Percentiles rank a stretch among this genome's conserved stretches.
phyloP scores from a whole-genome alignment of 805 yeast species.

The Metschnikowia dekortorum region DNA sequence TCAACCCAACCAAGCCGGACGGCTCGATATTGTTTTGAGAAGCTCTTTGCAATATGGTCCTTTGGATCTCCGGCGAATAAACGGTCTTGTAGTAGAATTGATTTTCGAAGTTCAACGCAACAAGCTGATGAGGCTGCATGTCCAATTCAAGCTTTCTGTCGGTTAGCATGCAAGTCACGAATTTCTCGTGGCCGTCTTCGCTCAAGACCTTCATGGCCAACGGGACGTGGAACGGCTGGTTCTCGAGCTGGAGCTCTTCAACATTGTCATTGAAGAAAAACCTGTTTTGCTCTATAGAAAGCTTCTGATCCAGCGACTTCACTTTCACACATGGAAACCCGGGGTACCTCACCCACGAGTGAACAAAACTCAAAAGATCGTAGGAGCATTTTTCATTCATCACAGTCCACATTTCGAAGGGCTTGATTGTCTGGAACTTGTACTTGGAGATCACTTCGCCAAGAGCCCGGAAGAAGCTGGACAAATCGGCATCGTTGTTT shows the following conservation, averaged over 20 bases:
- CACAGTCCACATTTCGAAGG: slow-evolving; percentile 51
- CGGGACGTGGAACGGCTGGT: slow-evolving; percentile 61
- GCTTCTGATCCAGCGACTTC: slow-evolving; percentile 19
- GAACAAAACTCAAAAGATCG: slow-evolving; percentile 48
- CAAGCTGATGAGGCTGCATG: slow-evolving; percentile 26
- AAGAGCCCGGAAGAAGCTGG: slow-evolving; percentile 29
- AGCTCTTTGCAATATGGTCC: slow-evolving; percentile 18
- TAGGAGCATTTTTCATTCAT: slow-evolving; percentile 29
- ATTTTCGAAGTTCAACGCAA: slow-evolving; percentile 42
- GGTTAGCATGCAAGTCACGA: slow-evolving; percentile 37
- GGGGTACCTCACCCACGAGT: slow-evolving; percentile 57
- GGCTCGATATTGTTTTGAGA: slow-evolving; percentile 19
- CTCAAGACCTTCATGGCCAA: slow-evolving; percentile 36
- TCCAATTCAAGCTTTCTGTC: slow-evolving; percentile 37
- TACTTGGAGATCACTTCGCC: slow-evolving; percentile 33
- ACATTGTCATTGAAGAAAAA: slow-evolving; percentile 24
- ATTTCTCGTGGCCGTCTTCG: slow-evolving; percentile 25
- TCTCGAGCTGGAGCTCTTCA: slow-evolving; percentile 39
- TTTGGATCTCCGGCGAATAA: slow-evolving; percentile 30
- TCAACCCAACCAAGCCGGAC: slow-evolving; percentile 32
- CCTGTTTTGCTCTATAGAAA: slow-evolving; percentile 37
- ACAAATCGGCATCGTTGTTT: slow-evolving; percentile 18
- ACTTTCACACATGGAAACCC: slow-evolving; percentile 56
- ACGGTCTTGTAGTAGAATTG: slow-evolving; percentile 47
- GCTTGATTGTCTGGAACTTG: slow-evolving; percentile 39